Conservation (phyloP, 78 protist species). For the Dictyostelium discoideum region DNA sequence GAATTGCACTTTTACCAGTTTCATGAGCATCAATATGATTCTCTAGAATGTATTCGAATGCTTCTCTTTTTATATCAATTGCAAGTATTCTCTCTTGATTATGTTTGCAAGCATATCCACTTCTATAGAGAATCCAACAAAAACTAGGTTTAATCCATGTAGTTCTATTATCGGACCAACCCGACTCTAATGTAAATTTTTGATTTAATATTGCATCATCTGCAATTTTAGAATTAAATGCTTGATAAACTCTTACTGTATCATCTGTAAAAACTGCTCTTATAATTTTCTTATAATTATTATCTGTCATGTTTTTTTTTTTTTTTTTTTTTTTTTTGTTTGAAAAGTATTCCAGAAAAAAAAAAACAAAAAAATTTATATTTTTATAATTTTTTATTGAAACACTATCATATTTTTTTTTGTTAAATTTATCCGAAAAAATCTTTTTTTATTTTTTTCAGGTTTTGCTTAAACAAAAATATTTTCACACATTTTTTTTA, state of each 20-base stretch:
- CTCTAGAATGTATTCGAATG: conserved; percentile 39
- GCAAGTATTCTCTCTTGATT: conserved; percentile 57
- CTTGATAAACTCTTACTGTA: conserved; percentile 39
- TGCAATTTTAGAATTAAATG: conserved; percentile 25
- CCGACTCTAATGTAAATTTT: neutral
- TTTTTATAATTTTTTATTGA: no score
- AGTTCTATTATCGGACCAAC: neutral
- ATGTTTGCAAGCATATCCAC: conserved; percentile 20
- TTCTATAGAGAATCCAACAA: conserved; percentile 39
- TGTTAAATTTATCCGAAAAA: no score
- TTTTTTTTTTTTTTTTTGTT: neutral
- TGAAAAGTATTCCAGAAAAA: no score
- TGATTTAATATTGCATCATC: conserved; percentile 23
- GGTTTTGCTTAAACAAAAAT: no score
- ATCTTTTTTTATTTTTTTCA: no score
- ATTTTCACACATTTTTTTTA: no score
- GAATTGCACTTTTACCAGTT: neutral
- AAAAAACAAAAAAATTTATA: no score
- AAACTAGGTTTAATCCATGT: conserved; percentile 72
- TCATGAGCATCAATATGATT: conserved; percentile 6
- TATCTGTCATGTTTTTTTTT: neutral
- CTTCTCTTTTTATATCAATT: conserved; percentile 21
- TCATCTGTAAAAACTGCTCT: conserved; percentile 30
- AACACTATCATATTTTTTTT: no score
- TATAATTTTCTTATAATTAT: conserved; percentile 9